Base-by-base conservation (phyloP, 192 early-diverging fungal species). In the Coemansia sp. region DNA sequence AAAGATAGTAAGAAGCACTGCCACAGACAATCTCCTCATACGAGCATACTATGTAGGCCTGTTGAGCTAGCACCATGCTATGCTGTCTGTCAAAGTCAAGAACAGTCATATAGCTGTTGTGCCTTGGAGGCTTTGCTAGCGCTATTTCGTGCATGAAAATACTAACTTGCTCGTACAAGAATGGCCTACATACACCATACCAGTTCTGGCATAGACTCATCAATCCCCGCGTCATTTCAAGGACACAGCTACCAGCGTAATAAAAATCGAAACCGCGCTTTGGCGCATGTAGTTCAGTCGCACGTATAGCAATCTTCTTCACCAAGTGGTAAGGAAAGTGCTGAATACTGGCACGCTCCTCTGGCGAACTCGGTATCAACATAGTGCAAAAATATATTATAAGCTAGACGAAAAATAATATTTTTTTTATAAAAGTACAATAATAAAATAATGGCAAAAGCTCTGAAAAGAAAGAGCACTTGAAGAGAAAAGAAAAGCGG, bases 21-120 rank as follows among this genome's bases (percentile, higher is more conserved):
- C 61, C 61, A 42, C 61, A 24, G n/a, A 63, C 61, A 41, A 63
- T 34, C 9, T 63, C 61, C 38, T 38, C 61, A 8, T 63, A 41
- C n/a, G 61, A 63, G 2, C 18, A 41, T 38, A 38, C 10, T 38
- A 63, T 9, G 15, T 13, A 24, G 12, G 20, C 61, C 15, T 34
- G 36, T 18, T 42, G 61, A 24, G 38, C 61, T 16, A 63, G 38
- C 20, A 38, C 5, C 3, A 2, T 22, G 38, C 5, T 22, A 24
- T 22, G 9, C 3, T 22, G 20, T 15, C 27, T 40, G 18, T 11
- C 36, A 42, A 42, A 41, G 20, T 63, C 10, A 3, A 1, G 10
- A 0, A 63, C 38, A 3, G 38, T 24, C 11, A 41, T 20, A 11
- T 10, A 38, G 8, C 3, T 20, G 38, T 16, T 13, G 8, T 3